Evolutionary conservation across 2,329 filamentous ascomycete species (phyloP), one percentile per base, ranked within the genome.

Genomic region (Cladorrhinum sp.): DNA sequence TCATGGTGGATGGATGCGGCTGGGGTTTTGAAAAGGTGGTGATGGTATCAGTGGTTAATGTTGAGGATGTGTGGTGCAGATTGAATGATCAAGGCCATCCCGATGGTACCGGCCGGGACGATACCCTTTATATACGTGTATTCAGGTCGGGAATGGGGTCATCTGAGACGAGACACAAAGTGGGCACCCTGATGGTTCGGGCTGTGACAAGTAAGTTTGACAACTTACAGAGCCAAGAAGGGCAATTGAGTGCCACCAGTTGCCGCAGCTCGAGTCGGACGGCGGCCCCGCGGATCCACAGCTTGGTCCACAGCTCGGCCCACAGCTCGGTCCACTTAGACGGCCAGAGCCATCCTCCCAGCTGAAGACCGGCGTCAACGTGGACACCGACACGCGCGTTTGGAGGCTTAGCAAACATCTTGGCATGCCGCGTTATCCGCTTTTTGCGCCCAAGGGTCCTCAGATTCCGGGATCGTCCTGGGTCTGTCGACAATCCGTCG

Each of bases 1-100:
- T 59, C 58, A 61, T 63, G 42, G 39, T 60, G 62, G 51, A 53
- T n/a, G 42, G 14, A 36, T 3, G 33, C 3, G 33, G 26, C 16
- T 18, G 42, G 33, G 26, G n/a, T n/a, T 28, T 16, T 42, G 12
- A 42, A n/a, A 10, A 42, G 4, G 36, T 42, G 10, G 36, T 42
- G 4, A 9, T 28, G 26, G 26, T 28, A n/a, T n/a, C n/a, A 5
- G 26, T 28, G 26, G 26, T 28, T 28, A 5, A 28, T 4, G 26
- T 28, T 28, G 26, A 28, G 33, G 26, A 30, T 4, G 10, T 30
- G 26, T 30, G 26, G 26, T 30, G 10, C 10, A 30, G 26, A 30
- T 4, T 30, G 26, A 36, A 16, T 18, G 52, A 54, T 54, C n/a
- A 39, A 36, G 26, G n/a, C 26, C n/a, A 24, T 20, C 33, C 4